These are phyloP conservation scores for Ascomycota sp. DNA, from an alignment of 2,329 filamentous ascomycete species.

Conservation along the genomic window DNA sequence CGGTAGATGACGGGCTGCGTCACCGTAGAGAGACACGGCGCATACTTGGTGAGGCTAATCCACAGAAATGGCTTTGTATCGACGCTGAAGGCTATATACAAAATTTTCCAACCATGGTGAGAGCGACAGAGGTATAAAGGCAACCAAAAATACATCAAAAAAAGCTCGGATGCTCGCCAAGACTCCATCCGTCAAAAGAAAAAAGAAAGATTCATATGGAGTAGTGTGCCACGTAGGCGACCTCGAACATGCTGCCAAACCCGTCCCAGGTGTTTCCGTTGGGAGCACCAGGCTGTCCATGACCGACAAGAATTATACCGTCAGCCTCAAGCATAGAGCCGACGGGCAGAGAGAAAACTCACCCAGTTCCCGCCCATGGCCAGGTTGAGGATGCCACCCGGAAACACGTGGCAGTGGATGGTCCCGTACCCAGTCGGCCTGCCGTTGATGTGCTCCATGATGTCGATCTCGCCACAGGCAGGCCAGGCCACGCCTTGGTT, in stretches of 20 bases:
- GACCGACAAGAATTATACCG: neutral
- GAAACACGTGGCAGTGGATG: slow-evolving; percentile 25
- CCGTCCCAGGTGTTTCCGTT: slow-evolving; percentile 23
- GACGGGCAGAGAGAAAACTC: slow-evolving; percentile 13
- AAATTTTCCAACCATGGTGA: too few species aligned
- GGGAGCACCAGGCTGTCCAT: slow-evolving; percentile 24
- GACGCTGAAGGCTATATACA: too few species aligned
- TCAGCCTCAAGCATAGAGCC: neutral
- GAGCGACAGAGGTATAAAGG: too few species aligned
- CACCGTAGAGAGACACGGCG: too few species aligned
- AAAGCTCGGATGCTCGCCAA: too few species aligned
- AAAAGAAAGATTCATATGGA: slow-evolving; percentile 1
- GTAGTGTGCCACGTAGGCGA: slow-evolving; percentile 27
- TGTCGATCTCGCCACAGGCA: slow-evolving; percentile 32
- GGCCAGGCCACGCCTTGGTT: slow-evolving; percentile 30
- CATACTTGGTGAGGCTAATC: too few species aligned
- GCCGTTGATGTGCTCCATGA: slow-evolving; percentile 35
- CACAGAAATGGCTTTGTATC: too few species aligned
- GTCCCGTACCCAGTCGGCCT: slow-evolving; percentile 23
- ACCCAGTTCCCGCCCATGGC: slow-evolving; percentile 34
- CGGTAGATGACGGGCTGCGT: too few species aligned
- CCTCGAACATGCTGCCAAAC: slow-evolving; percentile 27
- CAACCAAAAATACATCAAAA: too few species aligned
- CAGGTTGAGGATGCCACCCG: slow-evolving; percentile 29
- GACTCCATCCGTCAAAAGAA: too few species aligned